phyloP scores from a whole-genome alignment of 2,329 filamentous ascomycete species.

The Purpureocillium lavendulum region DNA sequence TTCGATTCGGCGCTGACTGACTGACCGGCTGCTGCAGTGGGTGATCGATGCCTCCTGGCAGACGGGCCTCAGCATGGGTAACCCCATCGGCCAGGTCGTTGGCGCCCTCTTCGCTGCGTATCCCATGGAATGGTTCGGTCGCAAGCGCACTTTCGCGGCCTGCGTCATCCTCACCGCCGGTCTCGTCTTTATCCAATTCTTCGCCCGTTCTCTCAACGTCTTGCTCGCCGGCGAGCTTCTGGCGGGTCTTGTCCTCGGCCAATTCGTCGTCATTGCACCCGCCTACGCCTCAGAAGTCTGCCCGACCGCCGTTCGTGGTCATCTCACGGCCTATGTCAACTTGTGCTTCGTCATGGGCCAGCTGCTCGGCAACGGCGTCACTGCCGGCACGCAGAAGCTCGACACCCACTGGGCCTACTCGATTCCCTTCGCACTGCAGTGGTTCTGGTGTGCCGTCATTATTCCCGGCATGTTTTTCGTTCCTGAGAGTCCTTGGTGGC shows the following conservation, averaged over 20 bases:
- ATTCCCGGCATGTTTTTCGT: slow-evolving; percentile 18
- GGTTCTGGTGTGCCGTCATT: slow-evolving; percentile 23
- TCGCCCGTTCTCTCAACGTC: slow-evolving; percentile 24
- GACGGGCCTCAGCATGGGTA: slow-evolving; percentile 41
- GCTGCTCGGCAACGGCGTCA: slow-evolving; percentile 18
- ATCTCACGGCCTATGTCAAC: slow-evolving; percentile 33
- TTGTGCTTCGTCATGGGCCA: slow-evolving; percentile 34
- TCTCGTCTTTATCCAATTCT: slow-evolving; percentile 23
- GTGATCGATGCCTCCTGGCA: slow-evolving; percentile 36
- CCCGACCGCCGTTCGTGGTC: slow-evolving; percentile 29
- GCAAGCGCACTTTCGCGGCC: slow-evolving; percentile 42
- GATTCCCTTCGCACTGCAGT: slow-evolving; percentile 32
- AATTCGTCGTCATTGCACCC: slow-evolving; percentile 32
- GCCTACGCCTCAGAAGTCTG: slow-evolving; percentile 36
- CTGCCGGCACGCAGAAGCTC: slow-evolving; percentile 1
- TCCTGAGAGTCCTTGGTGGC: slow-evolving; percentile 26
- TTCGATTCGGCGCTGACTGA: too few relatives aligned
- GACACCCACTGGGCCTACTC: slow-evolving; percentile 50
- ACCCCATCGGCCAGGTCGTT: slow-evolving; percentile 47
- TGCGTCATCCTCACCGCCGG: slow-evolving; percentile 25
- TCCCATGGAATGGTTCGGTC: slow-evolving; percentile 25
- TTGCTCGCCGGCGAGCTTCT: slow-evolving; percentile 37
- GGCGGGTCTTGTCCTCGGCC: slow-evolving; percentile 32
- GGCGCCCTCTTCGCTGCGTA: slow-evolving; percentile 42
- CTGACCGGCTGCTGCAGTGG: slow-evolving; percentile 12